Evolutionary conservation across 148 eudicot genomes (phyloP).

Genomic region (Vaccinium vitisidaea): DNA sequence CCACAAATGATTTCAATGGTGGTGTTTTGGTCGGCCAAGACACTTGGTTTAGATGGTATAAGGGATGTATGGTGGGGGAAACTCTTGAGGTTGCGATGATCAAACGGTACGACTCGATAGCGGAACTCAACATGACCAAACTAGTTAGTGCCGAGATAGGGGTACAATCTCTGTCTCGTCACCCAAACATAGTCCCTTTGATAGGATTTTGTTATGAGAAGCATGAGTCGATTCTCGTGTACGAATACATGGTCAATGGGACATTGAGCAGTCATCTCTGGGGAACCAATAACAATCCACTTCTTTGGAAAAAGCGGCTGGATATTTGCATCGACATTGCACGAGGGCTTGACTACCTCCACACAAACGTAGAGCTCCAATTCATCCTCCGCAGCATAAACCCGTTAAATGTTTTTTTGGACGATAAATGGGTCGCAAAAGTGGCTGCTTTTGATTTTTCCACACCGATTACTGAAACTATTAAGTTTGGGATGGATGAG

Average conservation of each 20-base stretch:
- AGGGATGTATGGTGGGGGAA: neutral
- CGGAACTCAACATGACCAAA: neutral
- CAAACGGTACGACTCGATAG: neutral
- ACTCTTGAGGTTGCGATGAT: neutral
- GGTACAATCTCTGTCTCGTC: neutral
- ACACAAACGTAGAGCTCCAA: neutral
- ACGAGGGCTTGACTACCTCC: neutral
- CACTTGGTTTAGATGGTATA: neutral
- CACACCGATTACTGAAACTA: neutral
- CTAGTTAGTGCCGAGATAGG: neutral
- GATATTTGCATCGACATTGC: neutral
- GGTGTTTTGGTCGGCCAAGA: neutral
- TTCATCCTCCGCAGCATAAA: neutral
- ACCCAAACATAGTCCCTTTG: neutral
- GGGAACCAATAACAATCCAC: neutral
- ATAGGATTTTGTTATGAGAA: neutral
- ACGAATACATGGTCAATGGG: neutral
- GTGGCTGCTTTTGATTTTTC: neutral
- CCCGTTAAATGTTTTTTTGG: neutral
- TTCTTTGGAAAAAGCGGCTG: neutral
- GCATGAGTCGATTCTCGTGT: neutral
- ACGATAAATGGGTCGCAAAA: neutral
- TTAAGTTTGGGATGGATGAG: no score
- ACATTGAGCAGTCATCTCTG: neutral
- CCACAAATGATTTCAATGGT: neutral